Percentiles rank a stretch among this genome's conserved stretches.
These are phyloP conservation scores for Thozetella sp. DNA, from an alignment of 495 filamentous ascomycete genomes.

Conservation along the genomic window DNA sequence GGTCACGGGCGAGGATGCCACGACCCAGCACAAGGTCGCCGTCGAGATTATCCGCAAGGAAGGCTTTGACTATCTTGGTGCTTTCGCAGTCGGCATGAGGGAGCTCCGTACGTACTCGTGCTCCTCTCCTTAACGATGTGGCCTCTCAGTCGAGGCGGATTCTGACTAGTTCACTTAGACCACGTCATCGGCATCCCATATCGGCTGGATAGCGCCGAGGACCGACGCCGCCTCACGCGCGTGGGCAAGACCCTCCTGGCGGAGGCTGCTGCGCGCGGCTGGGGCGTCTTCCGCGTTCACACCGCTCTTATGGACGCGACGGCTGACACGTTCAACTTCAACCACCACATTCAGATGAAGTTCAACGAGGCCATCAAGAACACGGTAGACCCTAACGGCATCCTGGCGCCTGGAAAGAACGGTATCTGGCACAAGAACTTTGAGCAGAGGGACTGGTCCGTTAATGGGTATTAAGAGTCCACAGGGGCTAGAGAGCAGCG, in stretches of 20 bases:
- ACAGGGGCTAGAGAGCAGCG: no score
- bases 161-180: slow-evolving; percentile 34
- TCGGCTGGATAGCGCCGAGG: slow-evolving; percentile 25
- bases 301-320: slow-evolving; percentile 52
- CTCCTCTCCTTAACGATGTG: no score
- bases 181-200: slow-evolving; percentile 47
- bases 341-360: slow-evolving; percentile 44
- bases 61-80: slow-evolving; percentile 49
- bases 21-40: slow-evolving; percentile 40
- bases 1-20: slow-evolving; percentile 45
- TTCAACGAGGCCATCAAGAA: slow-evolving; percentile 53
- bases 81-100: slow-evolving; percentile 46
- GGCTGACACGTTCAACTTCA: slow-evolving; percentile 50
- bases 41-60: slow-evolving; percentile 28
- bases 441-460: neutral
- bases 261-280: slow-evolving; percentile 42
- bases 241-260: slow-evolving; percentile 31
- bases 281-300: slow-evolving; percentile 56
- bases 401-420: slow-evolving; percentile 48
- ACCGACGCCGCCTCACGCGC: slow-evolving; percentile 39
- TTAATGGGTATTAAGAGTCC: neutral
- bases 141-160: no score
- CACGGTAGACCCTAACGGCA: slow-evolving; percentile 52
- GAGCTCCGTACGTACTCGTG: slow-evolving; percentile 48
- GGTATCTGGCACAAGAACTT: slow-evolving; percentile 54